phyloP scores from a whole-genome alignment of 2,329 filamentous ascomycete genomes.

The Aspergillus fructus region DNA sequence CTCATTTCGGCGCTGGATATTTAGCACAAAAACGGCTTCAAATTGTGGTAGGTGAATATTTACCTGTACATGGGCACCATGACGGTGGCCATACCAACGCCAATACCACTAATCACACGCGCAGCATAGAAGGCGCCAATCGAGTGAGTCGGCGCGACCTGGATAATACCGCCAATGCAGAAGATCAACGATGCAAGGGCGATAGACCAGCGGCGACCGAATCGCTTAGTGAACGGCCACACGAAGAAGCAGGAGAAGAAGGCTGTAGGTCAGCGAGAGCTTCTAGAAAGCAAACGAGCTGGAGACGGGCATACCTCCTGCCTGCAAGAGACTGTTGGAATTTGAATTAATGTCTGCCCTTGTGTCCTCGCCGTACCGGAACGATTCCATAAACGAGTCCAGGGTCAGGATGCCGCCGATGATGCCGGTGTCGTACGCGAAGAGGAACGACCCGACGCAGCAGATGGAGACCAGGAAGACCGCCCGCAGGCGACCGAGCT shows the following conservation, averaged over 20 bases:
- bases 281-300: no score
- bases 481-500: conserved; percentile 5
- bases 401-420: conserved; percentile 48
- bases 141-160: conserved; percentile 49
- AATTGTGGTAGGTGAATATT: no score
- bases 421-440: conserved; percentile 36
- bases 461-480: conserved; percentile 7
- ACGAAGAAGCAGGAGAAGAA: conserved; percentile 53
- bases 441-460: conserved; percentile 24
- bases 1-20: conserved; percentile 37
- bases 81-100: conserved; percentile 46
- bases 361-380: conserved; percentile 37
- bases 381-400: conserved; percentile 43
- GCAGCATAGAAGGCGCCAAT: conserved; percentile 48
- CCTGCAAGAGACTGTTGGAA: conserved; percentile 51
- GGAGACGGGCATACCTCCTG: conserved; percentile 30
- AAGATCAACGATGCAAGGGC: conserved; percentile 45
- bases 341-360: conserved; percentile 46
- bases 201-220: conserved; percentile 48
- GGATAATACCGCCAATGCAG: conserved; percentile 41
- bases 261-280: conserved; percentile 23
- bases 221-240: conserved; percentile 47
- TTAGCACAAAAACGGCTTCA: neutral
- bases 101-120: conserved; percentile 48
- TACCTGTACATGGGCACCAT: conserved; percentile 41